These are phyloP conservation scores for Nannochloris sp. DNA, from an alignment of 139 green algal genomes.

Conservation along the genomic window DNA sequence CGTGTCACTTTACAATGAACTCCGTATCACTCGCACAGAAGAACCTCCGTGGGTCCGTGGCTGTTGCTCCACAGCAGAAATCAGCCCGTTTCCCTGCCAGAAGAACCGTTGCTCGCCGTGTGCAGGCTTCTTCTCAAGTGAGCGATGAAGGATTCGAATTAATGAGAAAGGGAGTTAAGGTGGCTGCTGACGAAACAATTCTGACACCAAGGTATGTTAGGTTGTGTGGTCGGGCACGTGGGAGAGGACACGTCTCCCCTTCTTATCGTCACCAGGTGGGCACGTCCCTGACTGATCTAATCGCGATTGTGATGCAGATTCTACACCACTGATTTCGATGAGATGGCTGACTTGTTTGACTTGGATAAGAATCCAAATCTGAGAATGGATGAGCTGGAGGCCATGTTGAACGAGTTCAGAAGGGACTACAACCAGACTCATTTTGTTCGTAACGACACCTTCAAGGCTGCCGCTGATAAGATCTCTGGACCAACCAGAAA, in stretches of 20 bases:
- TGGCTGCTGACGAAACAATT: conserved; percentile 71
- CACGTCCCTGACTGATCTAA: background rate
- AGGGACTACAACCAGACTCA: conserved; percentile 98
- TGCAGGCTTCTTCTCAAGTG: background rate
- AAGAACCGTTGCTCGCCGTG: conserved; percentile 9
- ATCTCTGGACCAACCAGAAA: conserved; percentile 75
- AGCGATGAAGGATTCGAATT: conserved; percentile 57
- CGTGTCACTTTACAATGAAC: too few species aligned
- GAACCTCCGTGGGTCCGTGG: too few species aligned
- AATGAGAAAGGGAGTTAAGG: conserved; percentile 70
- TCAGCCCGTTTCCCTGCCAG: background rate
- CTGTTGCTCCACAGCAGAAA: too few species aligned
- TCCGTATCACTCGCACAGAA: too few species aligned
- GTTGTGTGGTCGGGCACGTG: conserved; percentile 1
- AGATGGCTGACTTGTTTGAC: conserved; percentile 96
- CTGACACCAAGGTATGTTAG: conserved; percentile 69
- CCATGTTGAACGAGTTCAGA: conserved; percentile 87
- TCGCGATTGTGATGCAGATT: conserved; percentile 48
- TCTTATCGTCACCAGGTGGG: background rate
- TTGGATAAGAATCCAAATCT: conserved; percentile 91
- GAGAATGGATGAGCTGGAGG: conserved; percentile 79
- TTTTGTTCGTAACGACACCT: conserved; percentile 96
- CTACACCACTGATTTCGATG: conserved; percentile 99
- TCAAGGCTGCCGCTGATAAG: conserved; percentile 85
- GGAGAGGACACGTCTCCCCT: conserved; percentile 1